phyloP scores from a whole-genome alignment of 2,329 filamentous ascomycete species.

The Exophiala mesophila region DNA sequence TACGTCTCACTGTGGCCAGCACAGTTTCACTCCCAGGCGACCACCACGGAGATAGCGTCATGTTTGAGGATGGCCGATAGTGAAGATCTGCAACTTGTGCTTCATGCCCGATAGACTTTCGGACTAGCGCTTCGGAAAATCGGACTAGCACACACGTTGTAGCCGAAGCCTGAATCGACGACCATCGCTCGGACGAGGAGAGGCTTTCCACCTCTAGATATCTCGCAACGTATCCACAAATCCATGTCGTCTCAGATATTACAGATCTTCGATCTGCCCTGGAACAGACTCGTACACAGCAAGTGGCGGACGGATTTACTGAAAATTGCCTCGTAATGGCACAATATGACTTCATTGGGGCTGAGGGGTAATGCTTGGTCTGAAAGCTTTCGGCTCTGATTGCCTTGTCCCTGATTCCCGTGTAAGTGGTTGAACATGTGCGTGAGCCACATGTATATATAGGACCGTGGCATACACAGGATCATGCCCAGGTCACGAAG shows the following conservation, averaged over 20 bases:
- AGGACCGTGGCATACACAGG: background rate
- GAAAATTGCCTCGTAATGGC: too few species aligned
- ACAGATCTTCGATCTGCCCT: background rate
- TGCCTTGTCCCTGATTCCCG: background rate
- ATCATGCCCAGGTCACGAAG: background rate
- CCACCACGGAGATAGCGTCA: background rate
- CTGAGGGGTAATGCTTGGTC: background rate
- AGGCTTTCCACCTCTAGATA: background rate
- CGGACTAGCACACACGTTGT: background rate
- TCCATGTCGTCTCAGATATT: background rate
- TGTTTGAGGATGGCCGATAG: background rate
- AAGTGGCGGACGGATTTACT: too few species aligned
- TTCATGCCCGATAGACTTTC: background rate
- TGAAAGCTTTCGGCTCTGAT: background rate
- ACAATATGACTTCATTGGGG: background rate
- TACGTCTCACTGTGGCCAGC: too few species aligned
- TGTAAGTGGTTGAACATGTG: background rate
- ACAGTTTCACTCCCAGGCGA: too few species aligned
- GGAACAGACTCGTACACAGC: too few species aligned
- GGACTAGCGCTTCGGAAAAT: slow-evolving; percentile 1
- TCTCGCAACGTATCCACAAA: background rate
- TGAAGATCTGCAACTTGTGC: background rate
- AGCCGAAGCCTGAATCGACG: too few species aligned
- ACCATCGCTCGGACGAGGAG: background rate
- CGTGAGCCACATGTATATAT: too few species aligned